A percentile compares a stretch with the other conserved stretches of the same genome.
Evolutionary conservation across 768 basidiomycete species (phyloP).

Genomic region (Rhodotorula paludigena): DNA sequence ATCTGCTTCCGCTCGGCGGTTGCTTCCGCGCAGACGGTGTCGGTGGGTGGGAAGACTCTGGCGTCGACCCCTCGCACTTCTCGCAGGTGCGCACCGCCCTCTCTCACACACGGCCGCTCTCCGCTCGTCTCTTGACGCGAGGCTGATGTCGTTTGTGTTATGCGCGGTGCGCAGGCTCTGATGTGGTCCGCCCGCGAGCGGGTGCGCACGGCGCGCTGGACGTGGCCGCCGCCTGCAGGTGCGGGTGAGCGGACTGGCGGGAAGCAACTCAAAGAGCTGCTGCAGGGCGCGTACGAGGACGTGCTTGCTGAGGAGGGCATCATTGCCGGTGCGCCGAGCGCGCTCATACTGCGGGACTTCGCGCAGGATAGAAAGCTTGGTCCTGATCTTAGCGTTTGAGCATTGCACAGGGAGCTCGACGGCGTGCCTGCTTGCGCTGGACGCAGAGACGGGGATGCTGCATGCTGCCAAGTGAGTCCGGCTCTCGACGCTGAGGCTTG

Average conservation of each 20-base stretch:
- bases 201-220: constrained; percentile 4
- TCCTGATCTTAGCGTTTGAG: background rate
- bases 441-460: constrained; percentile 21
- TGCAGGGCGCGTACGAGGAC: constrained; percentile 20
- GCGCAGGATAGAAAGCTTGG: background rate
- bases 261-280: background rate
- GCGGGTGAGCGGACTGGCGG: background rate
- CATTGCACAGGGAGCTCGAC: constrained; percentile 20
- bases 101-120: too few species aligned
- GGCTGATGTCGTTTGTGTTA: background rate
- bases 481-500: too few species aligned
- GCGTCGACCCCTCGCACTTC: constrained; percentile 82
- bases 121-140: background rate
- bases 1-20: too few species aligned
- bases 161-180: constrained; percentile 57
- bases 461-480: constrained; percentile 33
- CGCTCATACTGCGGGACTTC: too few species aligned
- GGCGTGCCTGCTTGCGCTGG: constrained; percentile 25
- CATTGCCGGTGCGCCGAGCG: constrained; percentile 21
- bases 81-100: constrained; percentile 48
- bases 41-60: constrained; percentile 79
- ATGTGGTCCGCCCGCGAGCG: constrained; percentile 52
- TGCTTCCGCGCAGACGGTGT: constrained; percentile 67
- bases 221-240: background rate
- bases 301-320: constrained; percentile 22